Evolutionary conservation across 1,284 basidiomycete genomes (phyloP).

Genomic region (Malassezia equina): DNA sequence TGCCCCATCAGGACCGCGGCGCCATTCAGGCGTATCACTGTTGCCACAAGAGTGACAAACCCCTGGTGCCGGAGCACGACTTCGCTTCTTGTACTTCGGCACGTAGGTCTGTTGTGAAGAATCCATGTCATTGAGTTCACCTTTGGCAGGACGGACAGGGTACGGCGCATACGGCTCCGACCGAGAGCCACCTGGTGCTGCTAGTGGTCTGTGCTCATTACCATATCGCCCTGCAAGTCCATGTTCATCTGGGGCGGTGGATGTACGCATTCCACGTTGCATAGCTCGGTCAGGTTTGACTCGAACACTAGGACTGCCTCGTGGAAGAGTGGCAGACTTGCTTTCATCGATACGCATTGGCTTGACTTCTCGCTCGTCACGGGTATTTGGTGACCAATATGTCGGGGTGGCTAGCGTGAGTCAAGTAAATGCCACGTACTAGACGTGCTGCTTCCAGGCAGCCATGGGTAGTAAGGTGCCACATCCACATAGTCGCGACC

Average conservation of each 20-base stretch:
- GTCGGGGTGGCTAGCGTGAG: background rate
- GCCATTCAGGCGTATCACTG: slow-evolving; percentile 43
- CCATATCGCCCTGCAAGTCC: background rate
- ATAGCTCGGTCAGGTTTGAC: background rate
- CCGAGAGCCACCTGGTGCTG: background rate
- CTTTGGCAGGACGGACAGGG: slow-evolving; percentile 13
- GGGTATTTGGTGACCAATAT: slow-evolving; percentile 3
- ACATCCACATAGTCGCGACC: slow-evolving; percentile 15
- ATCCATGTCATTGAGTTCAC: background rate
- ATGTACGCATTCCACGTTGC: background rate
- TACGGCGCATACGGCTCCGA: slow-evolving; percentile 17
- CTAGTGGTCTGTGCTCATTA: background rate
- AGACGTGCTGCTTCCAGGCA: background rate
- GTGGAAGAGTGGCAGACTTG: background rate
- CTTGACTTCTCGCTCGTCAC: slow-evolving; percentile 13
- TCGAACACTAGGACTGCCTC: background rate
- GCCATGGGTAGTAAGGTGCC: slow-evolving; percentile 12
- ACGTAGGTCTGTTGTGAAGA: slow-evolving; percentile 6
- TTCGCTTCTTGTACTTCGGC: slow-evolving; percentile 44
- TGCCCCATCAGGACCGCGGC: slow-evolving; percentile 42
- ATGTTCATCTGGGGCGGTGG: slow-evolving; percentile 3
- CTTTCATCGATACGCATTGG: slow-evolving; percentile 6
- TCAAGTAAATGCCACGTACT: background rate
- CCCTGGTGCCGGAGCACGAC: slow-evolving; percentile 40
- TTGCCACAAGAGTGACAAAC: slow-evolving; percentile 38